Conservation (phyloP, 2,329 filamentous ascomycete genomes). For the Phoma sp. region DNA sequence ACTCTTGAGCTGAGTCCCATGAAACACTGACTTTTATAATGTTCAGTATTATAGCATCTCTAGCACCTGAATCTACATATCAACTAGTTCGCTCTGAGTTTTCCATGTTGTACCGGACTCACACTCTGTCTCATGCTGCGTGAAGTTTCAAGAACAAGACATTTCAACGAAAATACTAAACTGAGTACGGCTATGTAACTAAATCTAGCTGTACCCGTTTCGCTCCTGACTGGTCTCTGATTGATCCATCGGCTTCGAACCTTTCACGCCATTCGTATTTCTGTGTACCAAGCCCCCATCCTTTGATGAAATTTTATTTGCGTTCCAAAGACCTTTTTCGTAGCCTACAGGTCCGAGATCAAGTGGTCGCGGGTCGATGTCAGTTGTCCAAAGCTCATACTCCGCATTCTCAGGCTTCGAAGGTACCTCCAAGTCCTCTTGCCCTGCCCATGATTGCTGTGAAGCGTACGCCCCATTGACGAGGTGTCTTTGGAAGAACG, state of each 20-base stretch:
- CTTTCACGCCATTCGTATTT: not conserved
- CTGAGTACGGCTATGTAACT: not conserved
- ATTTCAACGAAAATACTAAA: not conserved
- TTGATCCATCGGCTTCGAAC: not conserved
- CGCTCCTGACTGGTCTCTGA: not conserved
- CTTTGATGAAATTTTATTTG: not conserved
- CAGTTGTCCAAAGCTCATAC: conserved; percentile 6
- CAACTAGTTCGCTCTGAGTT: too few species aligned
- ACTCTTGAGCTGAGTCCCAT: too few species aligned
- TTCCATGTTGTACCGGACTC: too few species aligned
- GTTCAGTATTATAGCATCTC: too few species aligned
- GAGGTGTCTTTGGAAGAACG: conserved; percentile 14
- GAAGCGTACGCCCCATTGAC: conserved; percentile 5
- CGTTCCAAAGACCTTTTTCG: conserved; percentile 2
- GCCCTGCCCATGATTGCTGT: conserved; percentile 5
- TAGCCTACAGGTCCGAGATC: conserved; percentile 7
- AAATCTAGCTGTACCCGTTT: not conserved
- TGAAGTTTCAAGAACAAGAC: too few species aligned
- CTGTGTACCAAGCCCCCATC: not conserved
- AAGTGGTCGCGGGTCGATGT: conserved; percentile 2
- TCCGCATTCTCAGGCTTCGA: conserved; percentile 6
- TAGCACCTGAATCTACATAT: too few species aligned
- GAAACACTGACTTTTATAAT: too few species aligned
- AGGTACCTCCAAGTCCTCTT: conserved; percentile 3
- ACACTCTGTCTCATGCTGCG: too few species aligned